A percentile compares a stretch with the other conserved stretches of the same genome.
phyloP scores from a whole-genome alignment of 495 filamentous ascomycete genomes.

The Penicillium bovifimosum region DNA sequence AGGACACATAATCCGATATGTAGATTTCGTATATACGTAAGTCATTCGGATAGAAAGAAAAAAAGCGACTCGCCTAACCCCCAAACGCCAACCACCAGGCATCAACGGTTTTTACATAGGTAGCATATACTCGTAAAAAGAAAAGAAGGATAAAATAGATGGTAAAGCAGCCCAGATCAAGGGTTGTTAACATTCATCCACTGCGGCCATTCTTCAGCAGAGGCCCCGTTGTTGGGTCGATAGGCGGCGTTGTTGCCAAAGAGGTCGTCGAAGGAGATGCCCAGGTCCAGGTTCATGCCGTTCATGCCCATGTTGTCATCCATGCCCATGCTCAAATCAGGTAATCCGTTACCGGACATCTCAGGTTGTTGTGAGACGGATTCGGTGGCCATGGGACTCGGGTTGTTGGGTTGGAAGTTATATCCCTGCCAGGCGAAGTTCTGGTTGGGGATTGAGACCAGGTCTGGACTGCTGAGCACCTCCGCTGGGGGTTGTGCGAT shows the following conservation, averaged over 20 bases:
- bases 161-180: neutral
- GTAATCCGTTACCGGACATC: slow-evolving; percentile 16
- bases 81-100: slow-evolving; percentile 21
- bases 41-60: neutral
- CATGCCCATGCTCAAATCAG: slow-evolving; percentile 27
- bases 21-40: neutral
- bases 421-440: slow-evolving; percentile 45
- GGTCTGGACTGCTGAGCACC: slow-evolving; percentile 37
- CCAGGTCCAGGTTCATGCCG: slow-evolving; percentile 32
- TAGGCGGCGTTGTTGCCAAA: slow-evolving; percentile 33
- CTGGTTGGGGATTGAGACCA: slow-evolving; percentile 43
- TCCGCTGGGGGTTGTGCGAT: slow-evolving; percentile 35
- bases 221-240: slow-evolving; percentile 14
- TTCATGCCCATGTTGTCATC: slow-evolving; percentile 31
- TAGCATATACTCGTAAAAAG: slow-evolving; percentile 21
- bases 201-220: slow-evolving; percentile 40
- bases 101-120: slow-evolving; percentile 20
- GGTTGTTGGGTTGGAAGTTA: slow-evolving; percentile 29
- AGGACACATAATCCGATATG: too few species aligned
- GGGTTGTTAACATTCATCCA: slow-evolving; percentile 34
- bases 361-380: slow-evolving; percentile 19
- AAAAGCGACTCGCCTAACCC: neutral
- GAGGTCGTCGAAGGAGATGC: slow-evolving; percentile 40
- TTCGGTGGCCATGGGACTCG: slow-evolving; percentile 14
- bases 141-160: neutral